phyloP scores from a whole-genome alignment of 2,329 filamentous ascomycete genomes.

The Colletotrichum acutatum region DNA sequence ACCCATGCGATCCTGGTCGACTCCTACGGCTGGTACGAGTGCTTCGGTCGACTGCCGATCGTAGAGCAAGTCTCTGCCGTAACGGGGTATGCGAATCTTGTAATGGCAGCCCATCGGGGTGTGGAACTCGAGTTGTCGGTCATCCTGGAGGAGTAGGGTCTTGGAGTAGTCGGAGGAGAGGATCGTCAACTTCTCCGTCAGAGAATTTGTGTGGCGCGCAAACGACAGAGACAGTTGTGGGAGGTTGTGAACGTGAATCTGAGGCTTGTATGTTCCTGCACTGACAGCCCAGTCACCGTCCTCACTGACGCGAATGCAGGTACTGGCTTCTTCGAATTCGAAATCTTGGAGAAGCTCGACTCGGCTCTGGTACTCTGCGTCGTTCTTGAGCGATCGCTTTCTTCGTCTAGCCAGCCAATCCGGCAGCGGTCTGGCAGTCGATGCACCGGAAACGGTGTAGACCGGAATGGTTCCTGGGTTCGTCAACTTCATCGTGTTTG shows the following conservation, averaged over 20 bases:
- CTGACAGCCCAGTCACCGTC: conserved; percentile 89
- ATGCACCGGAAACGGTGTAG: conserved; percentile 94
- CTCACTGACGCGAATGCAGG: conserved; percentile 88
- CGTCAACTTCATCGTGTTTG: conserved; percentile 76
- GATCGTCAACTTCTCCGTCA: conserved; percentile 92
- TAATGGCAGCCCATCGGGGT: conserved; percentile 90
- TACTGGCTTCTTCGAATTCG: conserved; percentile 95
- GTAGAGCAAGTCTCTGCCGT: conserved; percentile 90
- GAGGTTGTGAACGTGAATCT: conserved; percentile 96
- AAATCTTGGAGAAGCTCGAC: conserved; percentile 97
- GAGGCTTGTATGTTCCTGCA: conserved; percentile 79
- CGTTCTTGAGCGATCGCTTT: conserved; percentile 92
- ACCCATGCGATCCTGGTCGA: conserved; percentile 86
- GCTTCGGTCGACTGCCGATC: conserved; percentile 86
- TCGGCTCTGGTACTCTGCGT: conserved; percentile 91
- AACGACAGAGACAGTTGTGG: conserved; percentile 95
- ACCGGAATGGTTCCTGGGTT: conserved; percentile 87
- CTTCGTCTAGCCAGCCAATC: conserved; percentile 94
- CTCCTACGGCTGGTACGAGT: conserved; percentile 86
- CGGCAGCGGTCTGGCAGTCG: conserved; percentile 86
- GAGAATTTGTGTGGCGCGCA: conserved; percentile 87
- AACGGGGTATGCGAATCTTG: conserved; percentile 87
- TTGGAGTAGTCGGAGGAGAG: conserved; percentile 94
- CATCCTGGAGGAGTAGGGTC: conserved; percentile 91
- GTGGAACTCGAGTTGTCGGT: conserved; percentile 93